phyloP scores from a whole-genome alignment of 2,329 filamentous ascomycete species.

The Sarocladium strictum region DNA sequence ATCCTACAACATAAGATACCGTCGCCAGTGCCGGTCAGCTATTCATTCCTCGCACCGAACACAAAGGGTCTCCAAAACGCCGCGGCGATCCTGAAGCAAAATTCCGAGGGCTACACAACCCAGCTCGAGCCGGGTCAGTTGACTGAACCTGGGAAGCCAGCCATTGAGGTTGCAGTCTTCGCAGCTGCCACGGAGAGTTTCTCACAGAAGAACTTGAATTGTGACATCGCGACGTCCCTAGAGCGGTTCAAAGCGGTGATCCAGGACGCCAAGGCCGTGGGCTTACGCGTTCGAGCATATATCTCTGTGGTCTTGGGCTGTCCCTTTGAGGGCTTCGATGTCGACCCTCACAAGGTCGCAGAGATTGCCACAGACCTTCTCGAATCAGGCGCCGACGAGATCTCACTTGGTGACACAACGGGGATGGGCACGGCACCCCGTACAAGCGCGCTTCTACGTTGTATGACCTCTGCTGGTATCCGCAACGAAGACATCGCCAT shows the following conservation, averaged over 20 bases:
- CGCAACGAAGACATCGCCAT: constrained; percentile 66
- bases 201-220: constrained; percentile 77
- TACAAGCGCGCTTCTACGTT: constrained; percentile 58
- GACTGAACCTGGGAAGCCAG: constrained; percentile 31
- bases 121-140: constrained; percentile 37
- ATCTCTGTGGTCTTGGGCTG: constrained; percentile 78
- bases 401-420: constrained; percentile 84
- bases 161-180: constrained; percentile 71
- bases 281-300: constrained; percentile 68
- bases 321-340: constrained; percentile 64
- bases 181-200: constrained; percentile 78
- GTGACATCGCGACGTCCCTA: constrained; percentile 68
- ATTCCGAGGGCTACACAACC: constrained; percentile 44
- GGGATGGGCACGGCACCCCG: constrained; percentile 80
- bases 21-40: constrained; percentile 55
- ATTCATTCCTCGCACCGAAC: constrained; percentile 79
- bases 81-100: constrained; percentile 41
- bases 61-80: constrained; percentile 64
- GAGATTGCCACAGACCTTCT: constrained; percentile 64
- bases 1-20: constrained; percentile 53
- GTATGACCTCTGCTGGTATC: constrained; percentile 61
- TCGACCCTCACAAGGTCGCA: constrained; percentile 57
- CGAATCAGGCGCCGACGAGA: constrained; percentile 85
- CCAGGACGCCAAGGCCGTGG: constrained; percentile 55
- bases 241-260: constrained; percentile 66